phyloP scores from a whole-genome alignment of 306 rosid genomes.

The Prunus mongolica region DNA sequence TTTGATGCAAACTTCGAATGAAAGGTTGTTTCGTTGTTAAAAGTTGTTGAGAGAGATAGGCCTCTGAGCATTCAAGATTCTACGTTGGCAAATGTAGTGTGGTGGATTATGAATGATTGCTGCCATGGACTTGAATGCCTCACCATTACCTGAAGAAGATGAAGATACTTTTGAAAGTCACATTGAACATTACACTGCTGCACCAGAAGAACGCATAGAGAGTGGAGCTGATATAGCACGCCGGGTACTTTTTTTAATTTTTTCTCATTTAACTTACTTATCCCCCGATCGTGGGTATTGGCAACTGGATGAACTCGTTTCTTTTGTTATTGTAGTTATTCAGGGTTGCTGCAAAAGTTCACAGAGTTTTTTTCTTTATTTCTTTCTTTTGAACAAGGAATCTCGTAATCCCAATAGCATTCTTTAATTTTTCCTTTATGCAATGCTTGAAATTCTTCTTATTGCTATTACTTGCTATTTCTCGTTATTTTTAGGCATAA shows the following conservation, averaged over 20 bases:
- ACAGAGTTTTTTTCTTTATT: no score
- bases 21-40: not conserved
- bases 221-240: constrained; percentile 77
- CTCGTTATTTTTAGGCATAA: not conserved
- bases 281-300: not conserved
- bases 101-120: constrained; percentile 70
- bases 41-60: not conserved
- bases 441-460: no score
- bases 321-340: not conserved
- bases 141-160: constrained; percentile 92
- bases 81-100: constrained; percentile 43
- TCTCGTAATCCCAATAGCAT: no score
- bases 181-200: constrained; percentile 29
- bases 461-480: no score
- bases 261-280: not conserved
- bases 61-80: not conserved
- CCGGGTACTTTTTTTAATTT: constrained; percentile 53
- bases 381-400: no score
- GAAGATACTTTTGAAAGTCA: constrained; percentile 59
- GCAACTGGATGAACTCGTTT: constrained; percentile 22
- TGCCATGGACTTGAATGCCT: constrained; percentile 98
- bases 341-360: no score
- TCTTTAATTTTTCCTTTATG: no score
- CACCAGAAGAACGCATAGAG: constrained; percentile 76
- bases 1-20: constrained; percentile 13